Evolutionary conservation across 108 stramenopile species (phyloP).

Genomic region (Pseudonitzschia delicatissima): DNA sequence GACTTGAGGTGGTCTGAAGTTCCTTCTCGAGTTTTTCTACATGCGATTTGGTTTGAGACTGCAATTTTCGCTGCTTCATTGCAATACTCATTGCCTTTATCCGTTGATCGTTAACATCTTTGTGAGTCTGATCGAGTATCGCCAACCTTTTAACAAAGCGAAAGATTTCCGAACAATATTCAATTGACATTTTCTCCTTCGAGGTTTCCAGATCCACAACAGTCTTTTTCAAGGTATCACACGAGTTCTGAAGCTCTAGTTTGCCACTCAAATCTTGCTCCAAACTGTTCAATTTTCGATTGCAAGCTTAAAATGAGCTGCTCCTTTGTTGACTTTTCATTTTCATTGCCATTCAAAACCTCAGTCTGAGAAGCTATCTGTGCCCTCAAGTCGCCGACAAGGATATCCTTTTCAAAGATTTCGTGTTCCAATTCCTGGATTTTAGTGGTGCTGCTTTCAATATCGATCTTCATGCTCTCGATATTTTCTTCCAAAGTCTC

Average conservation of each 20-base stretch:
- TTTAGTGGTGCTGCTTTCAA: not conserved
- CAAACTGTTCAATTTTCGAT: not conserved
- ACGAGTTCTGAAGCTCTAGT: not conserved
- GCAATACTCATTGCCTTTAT: conserved; percentile 6
- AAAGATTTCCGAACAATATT: conserved; percentile 8
- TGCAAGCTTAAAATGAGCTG: not conserved
- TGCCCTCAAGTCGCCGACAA: not conserved
- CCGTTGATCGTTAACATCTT: conserved; percentile 1
- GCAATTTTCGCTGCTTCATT: not conserved
- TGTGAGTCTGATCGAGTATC: not conserved
- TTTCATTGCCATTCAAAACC: not conserved
- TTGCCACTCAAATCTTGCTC: not conserved
- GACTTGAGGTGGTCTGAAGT: not conserved
- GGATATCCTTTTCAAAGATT: not conserved
- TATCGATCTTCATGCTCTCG: conserved; percentile 1
- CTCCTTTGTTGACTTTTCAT: not conserved
- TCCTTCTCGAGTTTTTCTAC: not conserved
- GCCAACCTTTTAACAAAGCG: conserved; percentile 9
- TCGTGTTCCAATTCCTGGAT: conserved; percentile 3
- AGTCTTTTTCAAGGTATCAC: not conserved
- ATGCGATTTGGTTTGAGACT: not conserved
- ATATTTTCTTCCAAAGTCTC: not conserved
- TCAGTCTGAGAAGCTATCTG: not conserved
- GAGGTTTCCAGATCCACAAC: not conserved
- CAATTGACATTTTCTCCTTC: conserved; percentile 1